A percentile compares a stretch with the other conserved stretches of the same genome.
Evolutionary conservation across 306 rosid species (phyloP).

Genomic region (Acmispon strigosus): DNA sequence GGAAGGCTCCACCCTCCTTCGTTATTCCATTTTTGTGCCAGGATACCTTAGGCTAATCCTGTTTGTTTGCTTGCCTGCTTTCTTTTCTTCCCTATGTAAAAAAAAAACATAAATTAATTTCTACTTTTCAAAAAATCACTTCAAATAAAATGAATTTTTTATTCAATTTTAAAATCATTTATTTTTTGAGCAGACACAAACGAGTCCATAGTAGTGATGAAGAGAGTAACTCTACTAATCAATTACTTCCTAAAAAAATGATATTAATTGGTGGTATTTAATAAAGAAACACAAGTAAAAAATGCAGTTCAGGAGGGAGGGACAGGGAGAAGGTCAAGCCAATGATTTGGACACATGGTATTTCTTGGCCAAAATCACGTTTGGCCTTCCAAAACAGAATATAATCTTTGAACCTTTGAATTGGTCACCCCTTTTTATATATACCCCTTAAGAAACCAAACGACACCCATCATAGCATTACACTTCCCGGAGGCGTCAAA

Average conservation of each 20-base stretch:
- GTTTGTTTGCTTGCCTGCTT: too few species aligned
- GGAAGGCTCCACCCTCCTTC: too few species aligned
- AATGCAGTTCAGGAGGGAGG: constrained; percentile 8
- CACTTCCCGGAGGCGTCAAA: constrained; percentile 58
- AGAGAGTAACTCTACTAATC: not conserved
- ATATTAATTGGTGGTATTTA: not conserved
- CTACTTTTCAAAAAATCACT: too few species aligned
- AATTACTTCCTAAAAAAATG: not conserved
- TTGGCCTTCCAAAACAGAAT: constrained; percentile 27
- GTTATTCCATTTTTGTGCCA: too few species aligned
- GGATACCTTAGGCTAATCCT: too few species aligned
- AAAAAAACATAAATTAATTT: too few species aligned
- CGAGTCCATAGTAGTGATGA: not conserved
- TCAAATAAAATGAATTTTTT: too few species aligned
- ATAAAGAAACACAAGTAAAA: not conserved
- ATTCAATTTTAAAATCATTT: too few species aligned
- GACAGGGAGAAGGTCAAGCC: constrained; percentile 47
- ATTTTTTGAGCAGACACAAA: too few species aligned
- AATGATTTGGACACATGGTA: constrained; percentile 76
- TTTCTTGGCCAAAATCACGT: constrained; percentile 20
- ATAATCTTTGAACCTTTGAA: constrained; percentile 18
- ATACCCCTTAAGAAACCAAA: constrained; percentile 30
- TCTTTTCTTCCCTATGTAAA: too few species aligned
- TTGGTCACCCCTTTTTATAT: constrained; percentile 25
- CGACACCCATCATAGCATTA: constrained; percentile 59